Percentiles rank a stretch among this genome's conserved stretches.
These are phyloP conservation scores for Aspergillus ellipticus DNA, from an alignment of 495 filamentous ascomycete species.

Conservation along the genomic window DNA sequence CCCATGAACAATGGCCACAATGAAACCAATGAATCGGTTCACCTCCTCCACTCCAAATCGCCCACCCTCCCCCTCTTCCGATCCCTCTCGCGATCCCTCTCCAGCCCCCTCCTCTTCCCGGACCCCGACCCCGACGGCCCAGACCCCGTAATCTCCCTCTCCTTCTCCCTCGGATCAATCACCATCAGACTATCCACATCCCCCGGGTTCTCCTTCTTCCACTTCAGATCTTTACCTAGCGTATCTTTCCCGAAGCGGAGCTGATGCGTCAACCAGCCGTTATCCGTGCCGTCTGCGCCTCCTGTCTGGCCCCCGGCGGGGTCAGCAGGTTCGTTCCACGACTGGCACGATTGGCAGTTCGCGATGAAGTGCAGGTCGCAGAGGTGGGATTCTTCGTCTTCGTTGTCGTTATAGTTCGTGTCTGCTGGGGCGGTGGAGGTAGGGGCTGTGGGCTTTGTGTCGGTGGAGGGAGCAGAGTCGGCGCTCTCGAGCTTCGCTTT, in stretches of 20 bases:
- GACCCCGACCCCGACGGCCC: conserved; percentile 8
- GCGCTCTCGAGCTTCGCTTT: conserved; percentile 68
- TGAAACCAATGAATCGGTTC: too few species aligned
- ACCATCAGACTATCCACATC: conserved; percentile 88
- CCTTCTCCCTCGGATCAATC: conserved; percentile 88
- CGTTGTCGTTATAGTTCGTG: conserved; percentile 32
- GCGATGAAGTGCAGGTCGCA: conserved; percentile 93
- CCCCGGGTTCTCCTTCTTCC: conserved; percentile 82
- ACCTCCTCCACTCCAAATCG: conserved; percentile 39
- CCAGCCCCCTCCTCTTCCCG: conserved; percentile 25
- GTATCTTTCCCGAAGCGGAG: conserved; percentile 86
- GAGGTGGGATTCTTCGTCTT: conserved; percentile 65
- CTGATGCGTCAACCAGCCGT: conserved; percentile 63
- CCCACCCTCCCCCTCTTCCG: conserved; percentile 32
- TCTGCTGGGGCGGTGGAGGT: conserved; percentile 1
- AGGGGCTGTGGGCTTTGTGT: conserved; percentile 13
- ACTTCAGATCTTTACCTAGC: conserved; percentile 85
- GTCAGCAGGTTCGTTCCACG: conserved; percentile 52
- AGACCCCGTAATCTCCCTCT: conserved; percentile 53
- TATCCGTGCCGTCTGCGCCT: conserved; percentile 58
- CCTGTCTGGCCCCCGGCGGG: conserved; percentile 37
- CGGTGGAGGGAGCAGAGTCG: conserved; percentile 33
- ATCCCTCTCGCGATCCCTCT: conserved; percentile 41
- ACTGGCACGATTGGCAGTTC: conserved; percentile 83
- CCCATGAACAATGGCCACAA: too few species aligned